Evolutionary conservation across 1,139 yeast genomes (phyloP).

Genomic region (Pichia sp.): DNA sequence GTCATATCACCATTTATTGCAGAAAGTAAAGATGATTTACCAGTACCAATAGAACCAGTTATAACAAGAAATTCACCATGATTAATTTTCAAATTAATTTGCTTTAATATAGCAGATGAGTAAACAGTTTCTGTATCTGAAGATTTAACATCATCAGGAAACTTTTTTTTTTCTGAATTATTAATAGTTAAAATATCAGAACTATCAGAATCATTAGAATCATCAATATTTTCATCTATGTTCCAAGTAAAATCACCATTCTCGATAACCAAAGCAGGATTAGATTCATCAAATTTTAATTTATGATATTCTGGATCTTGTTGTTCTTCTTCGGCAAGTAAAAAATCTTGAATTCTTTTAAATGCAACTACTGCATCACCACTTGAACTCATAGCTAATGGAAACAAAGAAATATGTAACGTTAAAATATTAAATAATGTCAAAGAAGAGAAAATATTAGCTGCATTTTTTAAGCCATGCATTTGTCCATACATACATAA

Average conservation of each 20-base stretch:
- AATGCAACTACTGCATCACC: slow-evolving; percentile 52
- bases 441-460: slow-evolving; percentile 46
- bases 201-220: no score
- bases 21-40: slow-evolving; percentile 57
- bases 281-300: slow-evolving; percentile 7
- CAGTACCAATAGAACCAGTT: slow-evolving; percentile 67
- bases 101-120: slow-evolving; percentile 34
- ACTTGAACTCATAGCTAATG: slow-evolving; percentile 47
- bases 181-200: no score
- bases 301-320: slow-evolving; percentile 23
- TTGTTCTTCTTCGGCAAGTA: slow-evolving; percentile 36
- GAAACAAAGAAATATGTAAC: slow-evolving; percentile 46
- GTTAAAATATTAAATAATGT: slow-evolving; percentile 48
- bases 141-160: no score
- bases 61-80: slow-evolving; percentile 60
- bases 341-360: slow-evolving; percentile 39
- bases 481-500: slow-evolving; percentile 39
- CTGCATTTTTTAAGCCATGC: slow-evolving; percentile 28
- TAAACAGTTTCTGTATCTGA: slow-evolving; percentile 2
- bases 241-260: slow-evolving; percentile 57
- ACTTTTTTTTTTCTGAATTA: no score
- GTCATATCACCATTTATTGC: slow-evolving; percentile 62
- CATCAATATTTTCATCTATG: no score
- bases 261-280: slow-evolving; percentile 42
- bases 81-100: slow-evolving; percentile 39